Base-by-base conservation (phyloP, 768 basidiomycete species). In the Podaxis sp. region DNA sequence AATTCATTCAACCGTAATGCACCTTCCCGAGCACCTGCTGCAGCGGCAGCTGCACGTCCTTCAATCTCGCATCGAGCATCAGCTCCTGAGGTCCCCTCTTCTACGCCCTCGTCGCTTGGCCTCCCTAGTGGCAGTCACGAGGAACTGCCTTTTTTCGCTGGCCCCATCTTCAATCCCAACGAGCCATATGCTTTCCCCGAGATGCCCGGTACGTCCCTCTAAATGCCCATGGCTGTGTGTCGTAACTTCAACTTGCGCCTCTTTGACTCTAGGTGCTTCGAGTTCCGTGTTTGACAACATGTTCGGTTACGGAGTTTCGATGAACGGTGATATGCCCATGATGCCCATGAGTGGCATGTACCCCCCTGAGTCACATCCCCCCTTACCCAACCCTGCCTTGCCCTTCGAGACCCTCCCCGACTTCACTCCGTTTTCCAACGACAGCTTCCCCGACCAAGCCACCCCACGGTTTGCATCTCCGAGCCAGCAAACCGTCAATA, bases 401-500 rank as follows among this genome's bases (percentile, higher is more conserved):
- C 6, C 40, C 50, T 61, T 55, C 37, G 50, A 51, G 4, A 7
- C 25, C 25, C 48, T 40, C 18, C 57, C 57, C 37, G 53, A 61
- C 27, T 61, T 61, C 28, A 37, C 59, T 5, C 10, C 42, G 23
- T 61, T 61, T 32, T 50, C 57, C 25, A 50, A 42, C 36, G 53
- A 61, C 1, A 18, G 44, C 14, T 61, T 37, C n/a, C 18, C 44
- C 18, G 59, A 61, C 6, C 52, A 51, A 1, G 13, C 52, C 14
- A 23, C 47, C 3, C 18, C 36, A 18, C 53, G 37, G 10, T 54
- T 28, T 47, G 21, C 18, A 18, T 21, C 53, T 4, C 44, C 59
- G 16, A 48, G 72, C 42, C 79, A 82, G 63, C 75, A 73, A 58
- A 68, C 71, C 36, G 70, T 81, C 42, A 82, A 84, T 64, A 78